These are phyloP conservation scores for Septoria linicola DNA, from an alignment of 2,329 filamentous ascomycete species.

Conservation along the genomic window DNA sequence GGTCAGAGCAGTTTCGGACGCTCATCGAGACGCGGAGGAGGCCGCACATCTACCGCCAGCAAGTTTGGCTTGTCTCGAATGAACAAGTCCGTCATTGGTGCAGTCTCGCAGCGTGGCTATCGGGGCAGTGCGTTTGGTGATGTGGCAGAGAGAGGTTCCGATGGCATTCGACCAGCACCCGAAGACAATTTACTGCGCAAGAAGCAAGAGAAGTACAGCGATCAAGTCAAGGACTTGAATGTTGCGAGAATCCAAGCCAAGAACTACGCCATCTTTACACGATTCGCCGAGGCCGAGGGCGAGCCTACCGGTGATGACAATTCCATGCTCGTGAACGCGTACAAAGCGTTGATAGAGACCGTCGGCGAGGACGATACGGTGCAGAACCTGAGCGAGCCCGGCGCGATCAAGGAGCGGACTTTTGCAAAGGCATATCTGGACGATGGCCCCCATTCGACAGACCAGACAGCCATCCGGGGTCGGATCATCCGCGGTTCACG, in stretches of 20 bases:
- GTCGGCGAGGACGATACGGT: constrained; percentile 68
- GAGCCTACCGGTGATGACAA: constrained; percentile 64
- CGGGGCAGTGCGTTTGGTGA: constrained; percentile 41
- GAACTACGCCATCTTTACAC: constrained; percentile 71
- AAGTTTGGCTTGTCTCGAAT: constrained; percentile 69
- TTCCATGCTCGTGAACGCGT: constrained; percentile 71
- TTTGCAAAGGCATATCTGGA: constrained; percentile 77
- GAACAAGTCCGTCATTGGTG: constrained; percentile 83
- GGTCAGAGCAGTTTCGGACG: constrained; percentile 53
- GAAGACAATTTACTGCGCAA: constrained; percentile 77
- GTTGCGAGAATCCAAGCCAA: constrained; percentile 63
- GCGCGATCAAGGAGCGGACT: constrained; percentile 69
- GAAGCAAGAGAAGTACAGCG: constrained; percentile 78
- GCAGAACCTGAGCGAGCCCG: constrained; percentile 59
- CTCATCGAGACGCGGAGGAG: constrained; percentile 47
- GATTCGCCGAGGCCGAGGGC: constrained; percentile 72
- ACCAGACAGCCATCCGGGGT: constrained; percentile 68
- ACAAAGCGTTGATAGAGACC: constrained; percentile 76
- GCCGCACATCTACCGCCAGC: constrained; percentile 42
- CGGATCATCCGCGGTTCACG: constrained; percentile 78
- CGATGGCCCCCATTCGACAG: constrained; percentile 64
- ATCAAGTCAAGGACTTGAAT: constrained; percentile 78
- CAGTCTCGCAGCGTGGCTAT: constrained; percentile 59
- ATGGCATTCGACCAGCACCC: constrained; percentile 50
- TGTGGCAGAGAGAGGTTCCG: constrained; percentile 48